phyloP scores from a whole-genome alignment of 345 rosid genomes.

The Ceriops tagal region DNA sequence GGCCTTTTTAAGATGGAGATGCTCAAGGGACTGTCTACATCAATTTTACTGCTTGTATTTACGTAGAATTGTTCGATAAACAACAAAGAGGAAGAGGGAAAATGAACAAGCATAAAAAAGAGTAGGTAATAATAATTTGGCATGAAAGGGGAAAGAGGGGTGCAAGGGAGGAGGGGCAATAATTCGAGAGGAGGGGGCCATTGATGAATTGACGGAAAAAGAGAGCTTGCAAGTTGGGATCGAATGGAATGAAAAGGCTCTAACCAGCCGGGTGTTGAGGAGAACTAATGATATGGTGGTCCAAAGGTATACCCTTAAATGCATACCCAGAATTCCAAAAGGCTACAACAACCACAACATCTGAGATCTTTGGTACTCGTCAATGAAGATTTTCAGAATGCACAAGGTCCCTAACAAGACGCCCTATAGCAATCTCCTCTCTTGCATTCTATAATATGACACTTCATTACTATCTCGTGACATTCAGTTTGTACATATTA shows the following conservation, averaged over 20 bases:
- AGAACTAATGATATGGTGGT: conserved; percentile 20
- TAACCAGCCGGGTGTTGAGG: conserved; percentile 2
- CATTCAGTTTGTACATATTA: too few relatives aligned
- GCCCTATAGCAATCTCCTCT: too few relatives aligned
- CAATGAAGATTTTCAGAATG: too few relatives aligned
- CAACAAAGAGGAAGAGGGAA: not conserved
- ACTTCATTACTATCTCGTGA: too few relatives aligned
- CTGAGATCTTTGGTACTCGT: too few relatives aligned
- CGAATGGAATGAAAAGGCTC: conserved; percentile 1
- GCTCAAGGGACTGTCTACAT: conserved; percentile 1
- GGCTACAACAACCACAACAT: too few relatives aligned
- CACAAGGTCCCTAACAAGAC: too few relatives aligned
- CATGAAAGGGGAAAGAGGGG: not conserved
- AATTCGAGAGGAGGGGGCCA: conserved; percentile 25
- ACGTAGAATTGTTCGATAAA: not conserved
- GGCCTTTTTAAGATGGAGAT: not conserved
- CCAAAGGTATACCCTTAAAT: conserved; percentile 1
- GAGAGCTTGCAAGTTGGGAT: not conserved
- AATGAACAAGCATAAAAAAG: conserved; percentile 9
- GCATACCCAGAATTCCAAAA: too few relatives aligned
- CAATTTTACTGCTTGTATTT: not conserved
- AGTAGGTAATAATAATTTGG: not conserved
- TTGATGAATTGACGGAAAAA: conserved; percentile 14
- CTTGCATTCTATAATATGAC: too few relatives aligned
- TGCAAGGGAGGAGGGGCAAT: conserved; percentile 9